These are phyloP conservation scores for Fusarium abutilonis DNA, from an alignment of 2,329 filamentous ascomycete genomes.

Conservation along the genomic window DNA sequence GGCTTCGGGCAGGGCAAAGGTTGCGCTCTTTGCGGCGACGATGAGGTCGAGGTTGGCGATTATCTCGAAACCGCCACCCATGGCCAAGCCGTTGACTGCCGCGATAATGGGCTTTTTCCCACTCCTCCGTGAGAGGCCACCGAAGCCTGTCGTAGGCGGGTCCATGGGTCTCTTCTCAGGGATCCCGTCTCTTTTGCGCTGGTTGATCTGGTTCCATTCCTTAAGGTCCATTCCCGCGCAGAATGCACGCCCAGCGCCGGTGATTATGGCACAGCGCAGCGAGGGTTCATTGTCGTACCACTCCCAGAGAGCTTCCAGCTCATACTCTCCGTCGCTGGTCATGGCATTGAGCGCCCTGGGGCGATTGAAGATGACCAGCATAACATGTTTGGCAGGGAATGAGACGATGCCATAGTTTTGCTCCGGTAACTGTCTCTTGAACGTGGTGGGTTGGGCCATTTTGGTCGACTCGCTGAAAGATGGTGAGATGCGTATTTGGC, in stretches of 20 bases:
- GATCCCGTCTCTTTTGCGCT: slow-evolving; percentile 33
- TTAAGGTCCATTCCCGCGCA: slow-evolving; percentile 75
- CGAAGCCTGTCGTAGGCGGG: slow-evolving; percentile 62
- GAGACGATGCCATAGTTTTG: slow-evolving; percentile 40
- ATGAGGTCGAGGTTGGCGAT: slow-evolving; percentile 77
- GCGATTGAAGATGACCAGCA: slow-evolving; percentile 43
- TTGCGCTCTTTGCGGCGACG: slow-evolving; percentile 66
- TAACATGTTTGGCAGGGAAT: slow-evolving; percentile 39
- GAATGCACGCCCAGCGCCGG: slow-evolving; percentile 71
- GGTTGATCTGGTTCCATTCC: slow-evolving; percentile 43
- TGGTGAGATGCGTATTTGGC: neutral
- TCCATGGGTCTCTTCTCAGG: slow-evolving; percentile 42
- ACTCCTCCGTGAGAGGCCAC: slow-evolving; percentile 70
- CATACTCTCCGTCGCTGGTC: slow-evolving; percentile 42
- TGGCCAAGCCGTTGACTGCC: slow-evolving; percentile 78
- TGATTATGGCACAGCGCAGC: slow-evolving; percentile 70
- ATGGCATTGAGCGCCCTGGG: slow-evolving; percentile 41
- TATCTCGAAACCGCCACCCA: slow-evolving; percentile 83
- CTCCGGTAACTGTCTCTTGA: slow-evolving; percentile 33
- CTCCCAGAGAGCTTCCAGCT: slow-evolving; percentile 59
- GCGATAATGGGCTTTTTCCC: slow-evolving; percentile 81
- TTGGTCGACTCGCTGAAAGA: neutral
- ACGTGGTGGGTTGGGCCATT: slow-evolving; percentile 34
- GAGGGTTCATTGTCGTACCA: slow-evolving; percentile 72
- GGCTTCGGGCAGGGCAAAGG: slow-evolving; percentile 77